Evolutionary conservation across 2,329 filamentous ascomycete genomes (phyloP).

Genomic region (Colletotrichum chrysophilum): DNA sequence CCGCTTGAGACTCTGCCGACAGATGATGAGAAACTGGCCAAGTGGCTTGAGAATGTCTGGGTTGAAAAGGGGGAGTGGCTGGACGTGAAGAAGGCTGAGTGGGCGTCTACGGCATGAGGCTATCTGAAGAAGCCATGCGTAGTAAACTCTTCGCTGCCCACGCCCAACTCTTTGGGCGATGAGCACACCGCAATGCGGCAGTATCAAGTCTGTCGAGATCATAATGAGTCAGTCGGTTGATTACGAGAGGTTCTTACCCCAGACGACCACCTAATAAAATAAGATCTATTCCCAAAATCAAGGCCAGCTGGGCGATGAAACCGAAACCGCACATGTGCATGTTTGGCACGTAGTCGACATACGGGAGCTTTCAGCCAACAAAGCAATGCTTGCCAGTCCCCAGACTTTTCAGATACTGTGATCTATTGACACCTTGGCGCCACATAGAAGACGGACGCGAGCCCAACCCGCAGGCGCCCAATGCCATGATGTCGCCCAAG

Average conservation of each 20-base stretch:
- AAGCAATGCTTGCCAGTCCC: not conserved
- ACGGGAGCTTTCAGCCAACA: not conserved
- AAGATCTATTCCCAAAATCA: not conserved
- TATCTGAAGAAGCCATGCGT: not conserved
- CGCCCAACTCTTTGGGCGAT: not conserved
- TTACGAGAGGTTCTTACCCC: not conserved
- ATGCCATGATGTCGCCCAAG: not conserved
- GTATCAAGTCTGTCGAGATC: not conserved
- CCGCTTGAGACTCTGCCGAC: conserved; percentile 51
- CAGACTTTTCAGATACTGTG: not conserved
- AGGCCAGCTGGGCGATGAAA: not conserved
- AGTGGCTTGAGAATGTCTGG: conserved; percentile 59
- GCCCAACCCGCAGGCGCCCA: not conserved
- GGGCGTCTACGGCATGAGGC: conserved; percentile 30
- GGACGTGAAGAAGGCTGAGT: conserved; percentile 47
- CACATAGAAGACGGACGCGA: not conserved
- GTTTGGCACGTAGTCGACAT: not conserved
- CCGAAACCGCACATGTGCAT: not conserved
- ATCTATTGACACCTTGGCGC: not conserved
- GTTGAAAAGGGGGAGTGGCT: conserved; percentile 59
- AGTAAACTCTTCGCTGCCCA: not conserved
- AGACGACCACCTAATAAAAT: not conserved
- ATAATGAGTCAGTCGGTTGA: not conserved
- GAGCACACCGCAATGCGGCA: not conserved
- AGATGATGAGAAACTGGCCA: conserved; percentile 52